These are phyloP conservation scores for Rhodotorula sp. DNA, from an alignment of 1,284 basidiomycete species.

Conservation along the genomic window DNA sequence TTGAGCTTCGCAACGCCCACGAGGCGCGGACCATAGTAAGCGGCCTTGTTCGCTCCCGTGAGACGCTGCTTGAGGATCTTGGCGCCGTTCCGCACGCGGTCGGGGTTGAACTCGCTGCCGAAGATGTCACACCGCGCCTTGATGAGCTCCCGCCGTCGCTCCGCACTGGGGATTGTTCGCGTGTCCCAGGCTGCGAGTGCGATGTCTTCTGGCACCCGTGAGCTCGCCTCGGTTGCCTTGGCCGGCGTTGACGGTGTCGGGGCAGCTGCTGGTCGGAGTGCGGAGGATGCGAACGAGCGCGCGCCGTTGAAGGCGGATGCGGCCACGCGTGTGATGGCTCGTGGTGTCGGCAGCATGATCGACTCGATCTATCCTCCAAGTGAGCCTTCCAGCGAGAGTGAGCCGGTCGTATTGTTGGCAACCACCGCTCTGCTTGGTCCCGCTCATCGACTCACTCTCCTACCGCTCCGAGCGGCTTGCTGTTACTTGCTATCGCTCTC, in stretches of 20 bases:
- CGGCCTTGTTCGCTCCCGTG: constrained; percentile 70
- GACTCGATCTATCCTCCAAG: too few relatives aligned
- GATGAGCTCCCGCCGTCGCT: constrained; percentile 37
- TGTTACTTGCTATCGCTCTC: background rate
- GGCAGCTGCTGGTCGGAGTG: background rate
- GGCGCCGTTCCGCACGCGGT: constrained; percentile 70
- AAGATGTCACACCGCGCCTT: constrained; percentile 64
- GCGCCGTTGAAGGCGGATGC: too few relatives aligned
- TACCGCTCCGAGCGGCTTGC: background rate
- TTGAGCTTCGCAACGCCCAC: constrained; percentile 29
- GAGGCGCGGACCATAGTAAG: constrained; percentile 60
- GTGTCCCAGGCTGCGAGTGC: background rate
- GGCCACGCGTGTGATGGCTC: too few relatives aligned
- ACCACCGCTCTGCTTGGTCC: too few relatives aligned
- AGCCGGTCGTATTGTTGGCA: too few relatives aligned
- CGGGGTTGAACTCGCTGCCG: constrained; percentile 79
- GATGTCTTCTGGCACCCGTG: too few relatives aligned
- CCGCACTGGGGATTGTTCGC: constrained; percentile 11
- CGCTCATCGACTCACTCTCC: background rate
- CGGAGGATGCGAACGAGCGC: too few relatives aligned
- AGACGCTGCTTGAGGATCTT: constrained; percentile 76
- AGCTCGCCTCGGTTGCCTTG: too few relatives aligned
- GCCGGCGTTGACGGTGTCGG: background rate
- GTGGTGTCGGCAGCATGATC: too few relatives aligned
- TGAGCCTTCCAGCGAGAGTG: too few relatives aligned